Evolutionary conservation across 306 rosid species (phyloP).

Genomic region (Sindora glabra): DNA sequence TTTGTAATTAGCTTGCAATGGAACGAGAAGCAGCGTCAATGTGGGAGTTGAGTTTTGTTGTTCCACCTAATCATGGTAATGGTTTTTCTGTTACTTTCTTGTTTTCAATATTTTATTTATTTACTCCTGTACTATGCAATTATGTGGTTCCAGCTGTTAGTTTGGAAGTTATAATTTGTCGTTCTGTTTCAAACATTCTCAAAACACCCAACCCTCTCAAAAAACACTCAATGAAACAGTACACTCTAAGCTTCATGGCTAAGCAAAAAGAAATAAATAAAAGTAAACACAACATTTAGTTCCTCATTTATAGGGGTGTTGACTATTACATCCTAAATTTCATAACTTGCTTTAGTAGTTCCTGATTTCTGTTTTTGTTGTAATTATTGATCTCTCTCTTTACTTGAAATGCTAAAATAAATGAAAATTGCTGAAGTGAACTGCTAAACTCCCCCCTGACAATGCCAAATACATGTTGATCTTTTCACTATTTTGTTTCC

Average conservation of each 20-base stretch:
- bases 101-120: not conserved
- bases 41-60: slow-evolving; percentile 99
- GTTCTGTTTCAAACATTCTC: not conserved
- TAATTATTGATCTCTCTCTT: too few species aligned
- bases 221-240: slow-evolving; percentile 6
- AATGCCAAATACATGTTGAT: too few species aligned
- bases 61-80: slow-evolving; percentile 96
- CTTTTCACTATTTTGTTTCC: too few species aligned
- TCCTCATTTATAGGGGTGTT: too few species aligned
- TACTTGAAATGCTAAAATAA: too few species aligned
- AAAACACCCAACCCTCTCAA: not conserved
- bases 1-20: slow-evolving; percentile 58
- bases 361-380: too few species aligned
- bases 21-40: slow-evolving; percentile 88
- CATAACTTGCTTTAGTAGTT: too few species aligned
- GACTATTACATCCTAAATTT: too few species aligned
- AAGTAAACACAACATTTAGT: too few species aligned
- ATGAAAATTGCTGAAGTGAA: too few species aligned
- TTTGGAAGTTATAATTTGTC: not conserved
- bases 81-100: not conserved
- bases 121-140: not conserved
- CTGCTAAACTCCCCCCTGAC: too few species aligned
- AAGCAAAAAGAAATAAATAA: too few species aligned
- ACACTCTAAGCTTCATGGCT: not conserved
- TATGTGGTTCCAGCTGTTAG: not conserved